These are phyloP conservation scores for Pyrus hybrid DNA, from an alignment of 331 rosid species.

Conservation along the genomic window DNA sequence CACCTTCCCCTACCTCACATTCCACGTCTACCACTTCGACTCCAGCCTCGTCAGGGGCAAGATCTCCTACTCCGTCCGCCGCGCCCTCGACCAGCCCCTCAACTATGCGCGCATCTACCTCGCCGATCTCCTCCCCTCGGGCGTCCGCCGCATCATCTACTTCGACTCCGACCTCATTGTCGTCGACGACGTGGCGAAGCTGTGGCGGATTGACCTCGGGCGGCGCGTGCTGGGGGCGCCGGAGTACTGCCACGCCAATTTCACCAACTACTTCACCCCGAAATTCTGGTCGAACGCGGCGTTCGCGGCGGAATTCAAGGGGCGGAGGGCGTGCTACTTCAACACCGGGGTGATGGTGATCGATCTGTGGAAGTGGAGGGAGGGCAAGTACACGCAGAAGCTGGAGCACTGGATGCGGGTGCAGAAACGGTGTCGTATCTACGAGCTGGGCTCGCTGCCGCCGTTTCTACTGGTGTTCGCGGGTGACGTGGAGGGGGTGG, in stretches of 20 bases:
- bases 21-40: slow-evolving; percentile 68
- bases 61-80: slow-evolving; percentile 76
- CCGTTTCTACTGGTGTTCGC: slow-evolving; percentile 84
- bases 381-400: slow-evolving; percentile 59
- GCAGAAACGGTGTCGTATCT: slow-evolving; percentile 71
- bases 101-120: slow-evolving; percentile 87
- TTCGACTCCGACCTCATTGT: slow-evolving; percentile 83
- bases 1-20: slow-evolving; percentile 68
- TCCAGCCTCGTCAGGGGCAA: slow-evolving; percentile 57
- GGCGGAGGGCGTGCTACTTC: slow-evolving; percentile 63
- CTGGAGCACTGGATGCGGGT: slow-evolving; percentile 82
- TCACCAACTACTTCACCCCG: slow-evolving; percentile 76
- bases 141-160: slow-evolving; percentile 64
- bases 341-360: slow-evolving; percentile 98
- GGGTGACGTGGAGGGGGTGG: slow-evolving; percentile 68
- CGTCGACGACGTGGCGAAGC: slow-evolving; percentile 84
- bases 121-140: slow-evolving; percentile 56
- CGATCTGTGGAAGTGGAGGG: slow-evolving; percentile 76
- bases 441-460: slow-evolving; percentile 85
- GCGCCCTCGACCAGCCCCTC: slow-evolving; percentile 84
- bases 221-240: slow-evolving; percentile 74
- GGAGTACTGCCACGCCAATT: slow-evolving; percentile 86
- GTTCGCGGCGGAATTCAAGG: slow-evolving; percentile 46
- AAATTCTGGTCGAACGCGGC: slow-evolving; percentile 59
- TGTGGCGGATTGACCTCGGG: slow-evolving; percentile 60